phyloP scores from a whole-genome alignment of 768 basidiomycete species.

The Trametes punicea region DNA sequence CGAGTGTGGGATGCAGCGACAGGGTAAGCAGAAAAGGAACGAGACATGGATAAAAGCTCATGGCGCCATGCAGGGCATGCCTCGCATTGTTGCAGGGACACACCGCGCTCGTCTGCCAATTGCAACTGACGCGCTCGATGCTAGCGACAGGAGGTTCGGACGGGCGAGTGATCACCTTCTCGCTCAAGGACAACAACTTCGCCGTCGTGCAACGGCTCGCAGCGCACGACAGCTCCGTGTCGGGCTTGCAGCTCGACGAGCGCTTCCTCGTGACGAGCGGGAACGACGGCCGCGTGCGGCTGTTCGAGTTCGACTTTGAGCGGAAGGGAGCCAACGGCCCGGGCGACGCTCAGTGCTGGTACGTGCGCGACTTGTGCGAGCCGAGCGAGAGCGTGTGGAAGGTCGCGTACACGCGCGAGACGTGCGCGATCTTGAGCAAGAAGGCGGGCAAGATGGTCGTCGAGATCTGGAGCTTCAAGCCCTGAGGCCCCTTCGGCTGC shows the following conservation, averaged over 20 bases:
- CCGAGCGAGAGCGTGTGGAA: conserved; percentile 86
- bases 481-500: conserved; percentile 17
- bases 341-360: conserved; percentile 34
- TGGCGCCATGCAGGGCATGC: conserved; percentile 53
- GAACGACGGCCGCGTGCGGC: conserved; percentile 77
- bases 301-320: conserved; percentile 65
- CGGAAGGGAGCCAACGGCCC: not conserved
- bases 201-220: conserved; percentile 58
- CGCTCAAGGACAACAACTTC: conserved; percentile 41
- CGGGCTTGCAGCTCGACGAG: conserved; percentile 82
- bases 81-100: conserved; percentile 86
- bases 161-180: conserved; percentile 77
- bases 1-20: conserved; percentile 85
- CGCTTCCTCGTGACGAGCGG: conserved; percentile 81
- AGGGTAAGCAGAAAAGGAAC: conserved; percentile 54
- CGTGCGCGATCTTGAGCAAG: conserved; percentile 79
- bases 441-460: conserved; percentile 78
- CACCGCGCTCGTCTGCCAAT: conserved; percentile 87
- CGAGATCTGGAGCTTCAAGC: conserved; percentile 80
- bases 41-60: not conserved
- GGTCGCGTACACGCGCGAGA: conserved; percentile 68
- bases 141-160: conserved; percentile 87
- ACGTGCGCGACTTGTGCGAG: conserved; percentile 75
- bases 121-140: conserved; percentile 68
- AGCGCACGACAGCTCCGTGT: conserved; percentile 87